Conservation (phyloP, 805 yeast species). For the Hemisphaericaspora nanyangensis region DNA sequence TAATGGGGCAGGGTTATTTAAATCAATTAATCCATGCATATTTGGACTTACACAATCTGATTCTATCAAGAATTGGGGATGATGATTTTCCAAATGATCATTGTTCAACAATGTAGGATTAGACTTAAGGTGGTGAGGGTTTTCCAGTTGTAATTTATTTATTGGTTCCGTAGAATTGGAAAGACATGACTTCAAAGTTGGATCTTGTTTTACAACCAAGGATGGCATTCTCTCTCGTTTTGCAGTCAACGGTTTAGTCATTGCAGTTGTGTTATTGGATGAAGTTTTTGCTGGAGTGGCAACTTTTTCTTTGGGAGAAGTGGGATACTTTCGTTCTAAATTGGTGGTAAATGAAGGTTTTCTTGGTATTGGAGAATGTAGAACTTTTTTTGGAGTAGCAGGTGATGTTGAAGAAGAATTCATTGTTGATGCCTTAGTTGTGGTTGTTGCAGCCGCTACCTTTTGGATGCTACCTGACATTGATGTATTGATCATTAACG, state of each 20-base stretch:
- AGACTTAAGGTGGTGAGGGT: background rate
- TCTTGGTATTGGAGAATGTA: conserved; percentile 11
- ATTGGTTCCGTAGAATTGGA: conserved; percentile 1
- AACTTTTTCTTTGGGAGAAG: background rate
- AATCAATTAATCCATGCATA: conserved; percentile 14
- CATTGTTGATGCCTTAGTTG: background rate
- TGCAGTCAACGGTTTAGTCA: background rate
- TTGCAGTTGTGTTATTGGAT: background rate
- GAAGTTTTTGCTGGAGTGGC: background rate
- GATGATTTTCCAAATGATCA: conserved; percentile 6
- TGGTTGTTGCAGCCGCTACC: background rate
- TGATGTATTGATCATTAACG: too few relatives aligned
- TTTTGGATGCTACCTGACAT: too few relatives aligned
- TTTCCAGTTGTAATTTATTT: background rate
- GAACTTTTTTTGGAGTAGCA: background rate
- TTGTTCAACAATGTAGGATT: background rate
- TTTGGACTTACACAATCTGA: conserved; percentile 16
- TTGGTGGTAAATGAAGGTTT: conserved; percentile 4
- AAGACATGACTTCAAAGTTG: conserved; percentile 17
- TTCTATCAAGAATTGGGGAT: conserved; percentile 13
- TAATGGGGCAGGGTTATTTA: conserved; percentile 2
- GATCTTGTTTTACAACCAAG: conserved; percentile 14
- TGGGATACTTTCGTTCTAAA: background rate
- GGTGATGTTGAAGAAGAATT: background rate
- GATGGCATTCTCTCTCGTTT: conserved; percentile 10